These are phyloP conservation scores for Fusarium nisikadoi DNA, from an alignment of 2,329 filamentous ascomycete species.

Conservation along the genomic window DNA sequence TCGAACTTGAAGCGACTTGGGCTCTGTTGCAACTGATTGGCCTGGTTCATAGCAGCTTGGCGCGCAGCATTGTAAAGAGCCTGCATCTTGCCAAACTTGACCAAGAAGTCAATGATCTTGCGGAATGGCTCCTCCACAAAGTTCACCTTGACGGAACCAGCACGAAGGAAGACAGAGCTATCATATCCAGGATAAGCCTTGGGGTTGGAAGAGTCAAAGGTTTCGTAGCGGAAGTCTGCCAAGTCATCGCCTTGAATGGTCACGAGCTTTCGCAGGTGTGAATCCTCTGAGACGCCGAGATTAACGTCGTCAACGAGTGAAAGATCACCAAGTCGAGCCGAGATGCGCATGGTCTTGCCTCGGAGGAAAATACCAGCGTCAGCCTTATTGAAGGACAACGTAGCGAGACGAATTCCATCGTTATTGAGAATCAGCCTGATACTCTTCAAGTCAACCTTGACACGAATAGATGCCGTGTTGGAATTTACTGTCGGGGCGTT, in stretches of 20 bases:
- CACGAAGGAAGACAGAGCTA: constrained; percentile 87
- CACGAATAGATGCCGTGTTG: constrained; percentile 79
- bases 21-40: constrained; percentile 90
- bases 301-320: constrained; percentile 95
- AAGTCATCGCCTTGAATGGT: constrained; percentile 96
- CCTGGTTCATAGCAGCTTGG: constrained; percentile 92
- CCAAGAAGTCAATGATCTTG: constrained; percentile 96
- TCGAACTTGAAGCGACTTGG: constrained; percentile 94
- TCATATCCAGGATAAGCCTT: constrained; percentile 93
- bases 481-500: constrained; percentile 48
- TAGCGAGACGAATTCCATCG: constrained; percentile 93
- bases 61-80: constrained; percentile 97
- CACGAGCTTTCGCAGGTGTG: constrained; percentile 84
- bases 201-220: constrained; percentile 78
- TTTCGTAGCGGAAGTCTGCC: constrained; percentile 97
- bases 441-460: constrained; percentile 93
- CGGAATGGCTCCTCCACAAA: constrained; percentile 97
- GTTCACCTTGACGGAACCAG: constrained; percentile 95
- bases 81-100: constrained; percentile 99
- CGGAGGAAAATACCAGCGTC: constrained; percentile 90
- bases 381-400: constrained; percentile 89
- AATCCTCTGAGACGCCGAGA: constrained; percentile 83
- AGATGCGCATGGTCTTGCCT: constrained; percentile 87
- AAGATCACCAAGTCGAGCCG: constrained; percentile 86
- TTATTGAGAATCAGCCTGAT: constrained; percentile 97